phyloP scores from a whole-genome alignment of 768 basidiomycete species.

The Auriscalpium orientale region DNA sequence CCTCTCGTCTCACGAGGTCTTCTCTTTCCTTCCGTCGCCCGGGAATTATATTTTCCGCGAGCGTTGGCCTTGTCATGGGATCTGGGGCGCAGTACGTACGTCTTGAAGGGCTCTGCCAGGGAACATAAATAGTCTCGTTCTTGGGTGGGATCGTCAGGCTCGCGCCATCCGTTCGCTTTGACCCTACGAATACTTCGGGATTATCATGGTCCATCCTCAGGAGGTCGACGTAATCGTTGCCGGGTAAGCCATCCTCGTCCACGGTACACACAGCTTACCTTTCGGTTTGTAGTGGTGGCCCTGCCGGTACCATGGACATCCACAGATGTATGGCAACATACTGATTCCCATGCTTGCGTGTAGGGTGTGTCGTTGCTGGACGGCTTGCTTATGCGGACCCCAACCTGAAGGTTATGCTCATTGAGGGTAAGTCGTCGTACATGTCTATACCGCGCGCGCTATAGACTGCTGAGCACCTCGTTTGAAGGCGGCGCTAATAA shows the following conservation, averaged over 20 bases:
- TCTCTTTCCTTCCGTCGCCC: too few relatives aligned
- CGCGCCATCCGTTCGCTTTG: too few relatives aligned
- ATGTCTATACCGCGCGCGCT: background rate
- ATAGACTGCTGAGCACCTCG: background rate
- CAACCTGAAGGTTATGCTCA: constrained; percentile 66
- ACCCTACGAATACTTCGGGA: too few relatives aligned
- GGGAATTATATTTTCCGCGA: too few relatives aligned
- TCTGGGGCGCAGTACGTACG: too few relatives aligned
- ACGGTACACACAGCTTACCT: background rate
- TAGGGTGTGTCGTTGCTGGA: constrained; percentile 61
- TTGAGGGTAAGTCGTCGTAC: constrained; percentile 42
- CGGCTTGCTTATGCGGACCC: constrained; percentile 66
- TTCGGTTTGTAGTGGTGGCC: constrained; percentile 41
- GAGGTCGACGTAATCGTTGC: constrained; percentile 68
- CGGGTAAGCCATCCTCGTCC: constrained; percentile 29
- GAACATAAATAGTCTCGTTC: too few relatives aligned
- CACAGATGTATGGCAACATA: background rate
- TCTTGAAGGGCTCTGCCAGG: too few relatives aligned
- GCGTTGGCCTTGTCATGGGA: too few relatives aligned
- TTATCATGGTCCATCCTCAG: constrained; percentile 44
- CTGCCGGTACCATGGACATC: constrained; percentile 35
- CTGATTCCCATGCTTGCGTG: background rate
- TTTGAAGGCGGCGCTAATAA: constrained; percentile 56
- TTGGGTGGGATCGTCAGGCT: too few relatives aligned
- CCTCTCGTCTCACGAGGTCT: too few relatives aligned